Base-by-base conservation (phyloP, 306 rosid genomes). In the Castanea crenata region DNA sequence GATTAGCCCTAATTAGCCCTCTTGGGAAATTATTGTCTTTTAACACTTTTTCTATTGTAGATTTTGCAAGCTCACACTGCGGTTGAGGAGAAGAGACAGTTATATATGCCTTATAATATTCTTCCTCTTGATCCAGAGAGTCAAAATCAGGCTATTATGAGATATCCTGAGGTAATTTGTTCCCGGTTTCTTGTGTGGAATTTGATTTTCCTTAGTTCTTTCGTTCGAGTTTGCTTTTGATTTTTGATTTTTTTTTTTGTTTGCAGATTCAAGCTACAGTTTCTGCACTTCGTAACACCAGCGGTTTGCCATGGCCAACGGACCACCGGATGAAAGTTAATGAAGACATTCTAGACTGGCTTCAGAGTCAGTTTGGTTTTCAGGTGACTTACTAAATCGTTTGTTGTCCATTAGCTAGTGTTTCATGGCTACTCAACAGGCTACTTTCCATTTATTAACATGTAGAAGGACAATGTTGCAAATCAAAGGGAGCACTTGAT, bases 401-500 rank as follows among this genome's bases (percentile, higher is more conserved):
- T 74, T 76, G 52, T 58, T 78, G 68, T 64, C 32, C 59, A 51
- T 71, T 52, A 19, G 62, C 74, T 41, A 81, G 51, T 81, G 63
- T 82, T 73, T 63, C 56, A 16, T 75, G 56, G 73, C 72, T 71
- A 21, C 51, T 69, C 57, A n/a, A 18, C 34, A 69, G 58, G 29
- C 69, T 74, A 75, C 73, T 74, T 73, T 86, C 78, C 55, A 72
- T 76, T 59, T 64, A 44, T 84, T 79, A 77, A 70, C 75, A 8
- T 84, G 88, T 90, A 94, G 99, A 90, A 85, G 76, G 91, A 84
- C 18, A 94, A 81, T 62, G 99, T 92, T 76, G 99, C 90, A 75
- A 94, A 94, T 87, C 99, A 94, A 89, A 94, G 99, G 86, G 99
- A 94, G 78, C 99, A 94, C 87, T 80, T 94, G 90, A 94, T 94